phyloP scores from a whole-genome alignment of 768 basidiomycete genomes.

The Imleria badia region DNA sequence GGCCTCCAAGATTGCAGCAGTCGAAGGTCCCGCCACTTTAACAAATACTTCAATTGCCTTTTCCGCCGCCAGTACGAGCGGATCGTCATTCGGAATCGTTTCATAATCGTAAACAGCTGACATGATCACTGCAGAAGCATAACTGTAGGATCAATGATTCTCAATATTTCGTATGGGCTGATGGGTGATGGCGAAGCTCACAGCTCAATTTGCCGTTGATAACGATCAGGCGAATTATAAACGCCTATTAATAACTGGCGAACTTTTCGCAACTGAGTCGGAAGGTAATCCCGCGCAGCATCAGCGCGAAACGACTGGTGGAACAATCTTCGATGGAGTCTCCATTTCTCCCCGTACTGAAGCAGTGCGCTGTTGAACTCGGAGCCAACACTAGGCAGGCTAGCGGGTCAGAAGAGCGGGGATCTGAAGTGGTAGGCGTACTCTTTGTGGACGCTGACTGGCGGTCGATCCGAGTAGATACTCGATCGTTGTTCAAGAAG shows the following conservation, averaged over 20 bases:
- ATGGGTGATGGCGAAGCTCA: slow-evolving; percentile 13
- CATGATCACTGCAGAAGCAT: slow-evolving; percentile 34
- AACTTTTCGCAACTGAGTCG: slow-evolving; percentile 29
- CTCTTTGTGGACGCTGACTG: slow-evolving; percentile 28
- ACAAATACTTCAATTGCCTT: slow-evolving; percentile 28
- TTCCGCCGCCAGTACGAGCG: slow-evolving; percentile 30
- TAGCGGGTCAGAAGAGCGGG: slow-evolving; percentile 1
- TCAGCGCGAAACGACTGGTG: slow-evolving; percentile 33
- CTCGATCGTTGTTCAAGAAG: slow-evolving; percentile 37
- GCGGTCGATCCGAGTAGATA: slow-evolving; percentile 40
- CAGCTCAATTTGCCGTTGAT: slow-evolving; percentile 32
- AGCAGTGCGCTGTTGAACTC: slow-evolving; percentile 33
- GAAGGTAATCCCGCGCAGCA: slow-evolving; percentile 23
- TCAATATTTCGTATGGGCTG: not conserved
- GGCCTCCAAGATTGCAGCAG: slow-evolving; percentile 28
- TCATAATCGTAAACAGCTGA: slow-evolving; percentile 35
- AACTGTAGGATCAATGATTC: slow-evolving; percentile 17
- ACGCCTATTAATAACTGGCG: slow-evolving; percentile 24
- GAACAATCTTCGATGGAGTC: slow-evolving; percentile 34
- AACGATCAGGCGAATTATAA: slow-evolving; percentile 25
- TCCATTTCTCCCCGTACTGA: slow-evolving; percentile 31
- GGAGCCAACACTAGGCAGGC: slow-evolving; percentile 23
- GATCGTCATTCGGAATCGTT: slow-evolving; percentile 27
- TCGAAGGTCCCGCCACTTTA: slow-evolving; percentile 25
- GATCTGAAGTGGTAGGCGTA: slow-evolving; percentile 3